Conservation (phyloP, 441 rosid species). For the Croton setiger region DNA sequence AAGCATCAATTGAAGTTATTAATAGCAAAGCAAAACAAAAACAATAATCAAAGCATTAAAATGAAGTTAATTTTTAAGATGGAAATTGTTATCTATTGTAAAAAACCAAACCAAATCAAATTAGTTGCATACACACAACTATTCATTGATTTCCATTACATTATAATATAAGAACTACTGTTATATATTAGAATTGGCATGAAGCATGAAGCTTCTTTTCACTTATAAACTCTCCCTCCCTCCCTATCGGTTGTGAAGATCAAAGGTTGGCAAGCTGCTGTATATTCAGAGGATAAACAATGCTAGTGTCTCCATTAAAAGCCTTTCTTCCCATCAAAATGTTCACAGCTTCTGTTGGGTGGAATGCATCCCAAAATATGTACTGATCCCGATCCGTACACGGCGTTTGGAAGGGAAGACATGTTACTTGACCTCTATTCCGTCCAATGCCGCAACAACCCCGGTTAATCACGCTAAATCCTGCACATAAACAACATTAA, state of each 20-base stretch:
- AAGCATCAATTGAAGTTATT: too few relatives aligned
- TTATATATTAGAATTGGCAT: not conserved
- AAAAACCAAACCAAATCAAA: too few relatives aligned
- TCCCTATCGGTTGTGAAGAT: not conserved
- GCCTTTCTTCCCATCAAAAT: slow-evolving; percentile 67
- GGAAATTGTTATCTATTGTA: too few relatives aligned
- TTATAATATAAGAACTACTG: too few relatives aligned
- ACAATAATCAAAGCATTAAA: too few relatives aligned
- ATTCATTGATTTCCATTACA: too few relatives aligned
- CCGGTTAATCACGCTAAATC: slow-evolving; percentile 61
- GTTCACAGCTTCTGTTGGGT: slow-evolving; percentile 91
- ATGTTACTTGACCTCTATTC: slow-evolving; percentile 87
- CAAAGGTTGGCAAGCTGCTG: slow-evolving; percentile 55
- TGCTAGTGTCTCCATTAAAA: slow-evolving; percentile 50
- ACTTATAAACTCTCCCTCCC: not conserved
- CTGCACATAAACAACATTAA: slow-evolving; percentile 21
- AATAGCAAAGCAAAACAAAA: too few relatives aligned
- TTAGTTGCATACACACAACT: too few relatives aligned
- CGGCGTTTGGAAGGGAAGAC: slow-evolving; percentile 88
- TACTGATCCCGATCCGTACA: slow-evolving; percentile 63
- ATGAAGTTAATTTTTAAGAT: too few relatives aligned
- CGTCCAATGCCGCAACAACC: slow-evolving; percentile 94
- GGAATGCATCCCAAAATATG: slow-evolving; percentile 95
- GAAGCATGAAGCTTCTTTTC: not conserved
- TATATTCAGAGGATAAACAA: slow-evolving; percentile 74